These are phyloP conservation scores for Ceratobasidium sp. DNA, from an alignment of 1,284 basidiomycete species.

Conservation along the genomic window DNA sequence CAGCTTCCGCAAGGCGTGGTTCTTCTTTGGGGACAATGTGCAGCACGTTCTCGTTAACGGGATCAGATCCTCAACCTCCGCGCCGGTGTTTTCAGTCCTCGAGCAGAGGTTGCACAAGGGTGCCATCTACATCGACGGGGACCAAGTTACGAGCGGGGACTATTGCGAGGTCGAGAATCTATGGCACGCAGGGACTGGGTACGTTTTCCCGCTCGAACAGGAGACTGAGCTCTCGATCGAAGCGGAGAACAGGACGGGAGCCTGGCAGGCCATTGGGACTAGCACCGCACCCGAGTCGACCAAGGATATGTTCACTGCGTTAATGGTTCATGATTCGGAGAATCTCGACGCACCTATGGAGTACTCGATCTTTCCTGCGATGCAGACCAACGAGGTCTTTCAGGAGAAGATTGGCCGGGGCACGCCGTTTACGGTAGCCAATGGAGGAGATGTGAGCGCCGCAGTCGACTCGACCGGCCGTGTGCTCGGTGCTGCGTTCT, in stretches of 20 bases:
- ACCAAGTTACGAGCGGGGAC: conserved; percentile 53
- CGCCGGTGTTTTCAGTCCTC: conserved; percentile 71
- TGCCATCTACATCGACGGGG: conserved; percentile 63
- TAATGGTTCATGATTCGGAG: conserved; percentile 63
- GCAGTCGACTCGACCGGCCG: conserved; percentile 24
- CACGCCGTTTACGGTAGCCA: conserved; percentile 24
- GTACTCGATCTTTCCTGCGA: conserved; percentile 69
- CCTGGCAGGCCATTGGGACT: conserved; percentile 74
- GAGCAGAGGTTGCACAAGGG: conserved; percentile 70
- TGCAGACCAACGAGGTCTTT: neutral
- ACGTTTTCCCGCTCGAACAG: conserved; percentile 57
- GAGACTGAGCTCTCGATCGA: conserved; percentile 51
- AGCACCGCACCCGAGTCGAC: conserved; percentile 66
- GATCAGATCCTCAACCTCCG: conserved; percentile 62
- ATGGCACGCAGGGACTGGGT: conserved; percentile 73
- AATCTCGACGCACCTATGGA: conserved; percentile 58
- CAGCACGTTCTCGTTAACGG: conserved; percentile 72
- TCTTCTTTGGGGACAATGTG: conserved; percentile 74
- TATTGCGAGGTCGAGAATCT: conserved; percentile 60
- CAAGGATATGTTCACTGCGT: conserved; percentile 73
- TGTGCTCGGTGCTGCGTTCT: conserved; percentile 35
- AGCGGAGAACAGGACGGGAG: conserved; percentile 65
- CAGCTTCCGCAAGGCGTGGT: conserved; percentile 77
- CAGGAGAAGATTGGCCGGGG: conserved; percentile 9
- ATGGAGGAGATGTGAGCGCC: conserved; percentile 29